Conservation (phyloP, 495 filamentous ascomycete species). For the Penicillium mononematosum region DNA sequence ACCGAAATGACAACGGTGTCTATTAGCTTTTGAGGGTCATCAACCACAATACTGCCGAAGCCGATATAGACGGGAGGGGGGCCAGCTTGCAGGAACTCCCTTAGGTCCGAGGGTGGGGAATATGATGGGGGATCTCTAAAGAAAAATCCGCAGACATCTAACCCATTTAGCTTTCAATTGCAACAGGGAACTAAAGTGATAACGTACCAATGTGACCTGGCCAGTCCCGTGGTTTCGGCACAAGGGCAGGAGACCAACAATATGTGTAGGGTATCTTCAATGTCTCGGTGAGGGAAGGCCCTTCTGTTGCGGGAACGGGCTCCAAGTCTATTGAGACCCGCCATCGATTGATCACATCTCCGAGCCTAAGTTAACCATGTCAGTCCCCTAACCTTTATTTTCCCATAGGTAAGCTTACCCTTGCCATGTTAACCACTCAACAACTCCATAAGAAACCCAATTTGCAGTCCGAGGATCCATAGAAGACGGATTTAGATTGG, state of each 20-base stretch:
- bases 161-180: not conserved
- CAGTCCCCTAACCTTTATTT: conserved; percentile 11
- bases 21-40: conserved; percentile 56
- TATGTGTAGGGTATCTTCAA: conserved; percentile 62
- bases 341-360: conserved; percentile 60
- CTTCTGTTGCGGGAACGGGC: conserved; percentile 41
- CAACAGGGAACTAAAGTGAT: not conserved
- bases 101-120: conserved; percentile 51
- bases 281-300: conserved; percentile 36
- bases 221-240: conserved; percentile 65
- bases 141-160: conserved; percentile 61
- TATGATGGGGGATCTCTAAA: conserved; percentile 53
- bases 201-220: conserved; percentile 49
- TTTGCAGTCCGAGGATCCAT: conserved; percentile 50
- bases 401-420: conserved; percentile 37
- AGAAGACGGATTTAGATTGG: conserved; percentile 50
- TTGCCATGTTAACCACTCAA: conserved; percentile 69
- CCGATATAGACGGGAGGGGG: conserved; percentile 63
- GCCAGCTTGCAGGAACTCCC: conserved; percentile 52
- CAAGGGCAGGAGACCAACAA: conserved; percentile 61
- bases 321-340: conserved; percentile 53
- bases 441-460: conserved; percentile 58
- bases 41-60: conserved; percentile 66
- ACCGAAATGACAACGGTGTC: conserved; percentile 56
- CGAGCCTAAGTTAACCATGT: conserved; percentile 39